Percentiles rank a stretch among this genome's conserved stretches.
phyloP scores from a whole-genome alignment of 1,284 basidiomycete species.

The Neolentinus lepideus region DNA sequence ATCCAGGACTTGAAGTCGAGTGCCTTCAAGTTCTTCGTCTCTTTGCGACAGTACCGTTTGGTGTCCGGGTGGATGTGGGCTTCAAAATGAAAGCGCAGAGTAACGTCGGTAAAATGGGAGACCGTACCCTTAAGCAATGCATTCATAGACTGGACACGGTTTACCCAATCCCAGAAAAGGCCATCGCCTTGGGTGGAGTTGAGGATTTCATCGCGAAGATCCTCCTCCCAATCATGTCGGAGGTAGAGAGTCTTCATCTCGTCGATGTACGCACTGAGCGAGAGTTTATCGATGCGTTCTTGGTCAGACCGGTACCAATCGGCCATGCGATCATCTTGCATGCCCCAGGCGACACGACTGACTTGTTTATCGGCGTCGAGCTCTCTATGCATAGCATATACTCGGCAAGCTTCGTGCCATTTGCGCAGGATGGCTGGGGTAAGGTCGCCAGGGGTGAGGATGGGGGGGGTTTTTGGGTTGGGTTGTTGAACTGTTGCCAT shows the following conservation, averaged over 20 bases:
- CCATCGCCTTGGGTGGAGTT: neutral
- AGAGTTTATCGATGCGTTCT: neutral
- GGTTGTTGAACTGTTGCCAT: neutral
- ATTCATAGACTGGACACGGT: neutral
- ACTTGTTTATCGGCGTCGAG: neutral
- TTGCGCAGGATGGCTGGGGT: neutral
- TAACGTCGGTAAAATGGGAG: neutral
- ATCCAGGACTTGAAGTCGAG: neutral
- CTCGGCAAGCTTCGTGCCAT: neutral
- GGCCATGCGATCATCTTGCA: neutral
- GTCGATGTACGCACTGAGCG: neutral
- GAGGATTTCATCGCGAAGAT: neutral
- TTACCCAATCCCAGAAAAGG: constrained; percentile 1
- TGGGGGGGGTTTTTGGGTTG: neutral
- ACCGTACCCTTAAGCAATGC: neutral
- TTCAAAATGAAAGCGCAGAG: neutral
- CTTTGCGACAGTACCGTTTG: neutral
- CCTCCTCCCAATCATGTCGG: neutral
- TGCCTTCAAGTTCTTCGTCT: neutral
- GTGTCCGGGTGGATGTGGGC: neutral
- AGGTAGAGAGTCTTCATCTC: neutral
- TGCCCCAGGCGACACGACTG: neutral
- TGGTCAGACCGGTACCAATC: neutral
- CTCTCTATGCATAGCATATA: neutral
- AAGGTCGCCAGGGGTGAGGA: neutral